Conservation (phyloP, 768 basidiomycete genomes). For the Strobilomyces dryophilus region DNA sequence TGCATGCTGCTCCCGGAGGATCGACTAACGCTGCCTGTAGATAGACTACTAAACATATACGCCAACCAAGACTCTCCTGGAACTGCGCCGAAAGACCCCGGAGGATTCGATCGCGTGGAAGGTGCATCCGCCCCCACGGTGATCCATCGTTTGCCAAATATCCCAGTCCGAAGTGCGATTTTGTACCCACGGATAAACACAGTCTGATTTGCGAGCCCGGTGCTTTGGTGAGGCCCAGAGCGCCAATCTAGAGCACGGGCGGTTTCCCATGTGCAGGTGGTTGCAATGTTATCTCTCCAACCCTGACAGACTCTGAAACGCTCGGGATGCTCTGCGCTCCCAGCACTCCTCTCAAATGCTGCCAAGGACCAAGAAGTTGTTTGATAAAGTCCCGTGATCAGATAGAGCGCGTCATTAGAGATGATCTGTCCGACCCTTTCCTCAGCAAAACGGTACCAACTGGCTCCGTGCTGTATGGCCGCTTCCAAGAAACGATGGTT, state of each 20-base stretch:
- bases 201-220: slow-evolving; percentile 16
- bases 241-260: slow-evolving; percentile 8
- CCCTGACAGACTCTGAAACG: slow-evolving; percentile 7
- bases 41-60: not conserved
- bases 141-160: not conserved
- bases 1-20: not conserved
- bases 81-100: not conserved
- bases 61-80: not conserved
- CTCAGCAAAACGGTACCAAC: slow-evolving; percentile 28
- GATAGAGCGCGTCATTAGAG: slow-evolving; percentile 24
- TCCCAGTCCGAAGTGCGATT: slow-evolving; percentile 7
- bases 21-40: not conserved
- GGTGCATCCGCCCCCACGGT: not conserved
- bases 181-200: slow-evolving; percentile 28
- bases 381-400: slow-evolving; percentile 17
- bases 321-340: not conserved
- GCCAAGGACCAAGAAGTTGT: slow-evolving; percentile 27
- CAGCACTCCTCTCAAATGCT: slow-evolving; percentile 6
- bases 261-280: slow-evolving; percentile 9
- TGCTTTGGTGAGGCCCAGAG: not conserved
- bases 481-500: slow-evolving; percentile 11
- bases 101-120: not conserved
- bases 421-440: slow-evolving; percentile 11
- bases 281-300: not conserved
- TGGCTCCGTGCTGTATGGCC: slow-evolving; percentile 17